A percentile compares a stretch with the other conserved stretches of the same genome.
phyloP scores from a whole-genome alignment of 306 rosid genomes.

The Casuarina cunninghamiana region DNA sequence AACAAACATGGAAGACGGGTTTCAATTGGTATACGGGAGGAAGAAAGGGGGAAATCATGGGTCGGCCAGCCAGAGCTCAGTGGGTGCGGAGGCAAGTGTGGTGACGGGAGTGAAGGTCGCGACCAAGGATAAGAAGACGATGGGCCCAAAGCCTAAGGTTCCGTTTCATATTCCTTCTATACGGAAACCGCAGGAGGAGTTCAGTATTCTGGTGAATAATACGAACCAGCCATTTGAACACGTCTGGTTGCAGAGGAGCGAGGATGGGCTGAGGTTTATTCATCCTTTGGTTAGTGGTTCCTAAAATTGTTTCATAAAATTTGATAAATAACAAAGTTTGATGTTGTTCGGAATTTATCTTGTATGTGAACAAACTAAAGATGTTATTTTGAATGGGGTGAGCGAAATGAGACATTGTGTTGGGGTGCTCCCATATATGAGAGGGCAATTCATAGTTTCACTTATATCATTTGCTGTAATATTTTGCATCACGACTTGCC shows the following conservation, averaged over 20 bases:
- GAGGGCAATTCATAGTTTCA: too few relatives aligned
- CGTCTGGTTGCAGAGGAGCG: constrained; percentile 87
- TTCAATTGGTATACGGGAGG: constrained; percentile 66
- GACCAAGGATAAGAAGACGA: constrained; percentile 49
- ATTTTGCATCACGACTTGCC: too few relatives aligned
- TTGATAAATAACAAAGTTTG: neutral
- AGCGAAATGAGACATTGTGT: neutral
- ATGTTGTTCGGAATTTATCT: neutral
- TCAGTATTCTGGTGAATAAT: constrained; percentile 64
- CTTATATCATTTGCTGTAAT: too few relatives aligned
- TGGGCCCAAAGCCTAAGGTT: constrained; percentile 58
- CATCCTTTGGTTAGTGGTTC: constrained; percentile 83
- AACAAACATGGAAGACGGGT: constrained; percentile 53
- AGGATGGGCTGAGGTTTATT: constrained; percentile 57
- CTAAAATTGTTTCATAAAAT: neutral
- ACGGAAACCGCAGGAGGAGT: constrained; percentile 79
- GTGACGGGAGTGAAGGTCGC: constrained; percentile 51
- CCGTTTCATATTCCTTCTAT: constrained; percentile 88
- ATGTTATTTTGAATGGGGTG: neutral
- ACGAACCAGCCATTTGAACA: constrained; percentile 72
- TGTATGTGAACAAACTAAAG: neutral
- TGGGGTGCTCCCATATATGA: too few relatives aligned
- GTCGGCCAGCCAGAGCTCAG: constrained; percentile 17
- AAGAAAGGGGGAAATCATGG: constrained; percentile 37
- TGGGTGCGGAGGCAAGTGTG: constrained; percentile 21